Percentiles rank a stretch among this genome's conserved stretches.
phyloP scores from a whole-genome alignment of 2,329 filamentous ascomycete species.

The Apiospora saccharicola region DNA sequence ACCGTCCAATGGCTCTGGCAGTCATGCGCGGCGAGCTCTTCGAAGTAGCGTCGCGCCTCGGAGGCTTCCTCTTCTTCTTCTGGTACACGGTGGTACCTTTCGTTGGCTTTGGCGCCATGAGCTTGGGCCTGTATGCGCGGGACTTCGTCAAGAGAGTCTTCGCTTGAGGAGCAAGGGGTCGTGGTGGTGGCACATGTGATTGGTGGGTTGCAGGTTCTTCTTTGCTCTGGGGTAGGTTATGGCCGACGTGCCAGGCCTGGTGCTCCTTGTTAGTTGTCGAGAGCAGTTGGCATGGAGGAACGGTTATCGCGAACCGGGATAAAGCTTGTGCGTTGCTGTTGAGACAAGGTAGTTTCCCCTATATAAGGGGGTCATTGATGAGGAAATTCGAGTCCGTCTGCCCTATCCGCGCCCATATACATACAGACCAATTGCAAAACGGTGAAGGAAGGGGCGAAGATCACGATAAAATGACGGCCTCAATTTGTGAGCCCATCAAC shows the following conservation, averaged over 20 bases:
- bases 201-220: no score
- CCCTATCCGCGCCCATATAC: neutral
- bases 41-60: constrained; percentile 5
- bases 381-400: neutral
- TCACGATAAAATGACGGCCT: neutral
- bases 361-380: neutral
- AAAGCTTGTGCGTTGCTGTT: neutral
- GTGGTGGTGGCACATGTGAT: no score
- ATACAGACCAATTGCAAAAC: neutral
- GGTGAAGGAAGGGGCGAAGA: neutral
- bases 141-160: constrained; percentile 6
- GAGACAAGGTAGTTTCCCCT: neutral
- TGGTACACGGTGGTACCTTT: constrained; percentile 19
- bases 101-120: constrained; percentile 10
- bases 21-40: constrained; percentile 54
- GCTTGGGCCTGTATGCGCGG: constrained; percentile 22
- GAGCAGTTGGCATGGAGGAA: neutral
- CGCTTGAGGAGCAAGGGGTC: neutral
- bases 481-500: neutral
- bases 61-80: constrained; percentile 19
- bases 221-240: no score
- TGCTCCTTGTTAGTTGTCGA: no score
- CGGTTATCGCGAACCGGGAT: neutral
- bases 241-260: no score
- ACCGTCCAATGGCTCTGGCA: constrained; percentile 40